phyloP scores from a whole-genome alignment of 108 stramenopile genomes.

The Cyclotella atomus region DNA sequence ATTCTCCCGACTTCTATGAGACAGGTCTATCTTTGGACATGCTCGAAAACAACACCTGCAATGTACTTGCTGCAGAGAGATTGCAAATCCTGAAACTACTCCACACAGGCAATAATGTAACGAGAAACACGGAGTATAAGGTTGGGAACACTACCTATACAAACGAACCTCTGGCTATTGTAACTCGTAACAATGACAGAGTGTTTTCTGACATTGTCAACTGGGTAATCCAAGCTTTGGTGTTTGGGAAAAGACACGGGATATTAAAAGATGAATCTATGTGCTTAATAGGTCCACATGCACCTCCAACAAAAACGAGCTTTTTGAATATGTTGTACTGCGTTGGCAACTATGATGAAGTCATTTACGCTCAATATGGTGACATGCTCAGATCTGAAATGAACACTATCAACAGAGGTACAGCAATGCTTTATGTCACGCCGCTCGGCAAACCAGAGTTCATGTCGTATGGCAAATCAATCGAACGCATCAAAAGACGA shows the following conservation, averaged over 20 bases:
- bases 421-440: constrained; percentile 43
- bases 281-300: too few species aligned
- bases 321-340: constrained; percentile 36
- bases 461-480: constrained; percentile 4
- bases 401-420: constrained; percentile 53
- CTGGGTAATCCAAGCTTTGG: constrained; percentile 51
- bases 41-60: constrained; percentile 15
- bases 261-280: constrained; percentile 15
- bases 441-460: constrained; percentile 44
- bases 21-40: neutral
- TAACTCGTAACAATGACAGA: constrained; percentile 9
- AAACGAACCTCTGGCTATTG: constrained; percentile 14
- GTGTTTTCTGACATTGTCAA: constrained; percentile 40
- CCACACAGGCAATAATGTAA: neutral
- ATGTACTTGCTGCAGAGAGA: constrained; percentile 9
- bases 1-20: neutral
- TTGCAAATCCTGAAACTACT: neutral
- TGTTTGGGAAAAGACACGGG: constrained; percentile 46
- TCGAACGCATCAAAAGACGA: constrained; percentile 24
- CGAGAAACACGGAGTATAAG: neutral
- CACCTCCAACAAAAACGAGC: too few species aligned
- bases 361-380: constrained; percentile 34
- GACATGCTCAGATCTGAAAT: constrained; percentile 19
- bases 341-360: constrained; percentile 57
- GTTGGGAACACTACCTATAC: constrained; percentile 8